phyloP scores from a whole-genome alignment of 306 rosid species.

The Castanea sativa region DNA sequence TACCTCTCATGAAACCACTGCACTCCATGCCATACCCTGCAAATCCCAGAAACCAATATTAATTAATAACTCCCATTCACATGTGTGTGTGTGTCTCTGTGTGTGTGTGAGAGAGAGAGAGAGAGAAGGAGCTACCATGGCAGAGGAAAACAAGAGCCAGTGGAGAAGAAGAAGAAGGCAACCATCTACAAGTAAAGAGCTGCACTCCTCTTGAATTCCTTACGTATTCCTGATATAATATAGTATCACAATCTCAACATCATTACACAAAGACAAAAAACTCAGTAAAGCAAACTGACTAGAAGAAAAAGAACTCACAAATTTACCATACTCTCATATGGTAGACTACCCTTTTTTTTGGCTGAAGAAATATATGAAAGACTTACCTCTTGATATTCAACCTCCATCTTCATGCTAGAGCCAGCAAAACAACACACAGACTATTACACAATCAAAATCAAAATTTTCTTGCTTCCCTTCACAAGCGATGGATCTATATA shows the following conservation, averaged over 20 bases:
- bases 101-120: not conserved
- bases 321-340: too few species aligned
- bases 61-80: conserved; percentile 1
- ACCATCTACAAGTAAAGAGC: conserved; percentile 83
- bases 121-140: conserved; percentile 48
- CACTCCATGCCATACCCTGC: conserved; percentile 98
- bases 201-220: conserved; percentile 64
- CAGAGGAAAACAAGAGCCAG: conserved; percentile 83
- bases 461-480: not conserved
- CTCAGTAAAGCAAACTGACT: not conserved
- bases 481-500: not conserved
- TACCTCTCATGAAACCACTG: conserved; percentile 94
- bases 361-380: too few species aligned
- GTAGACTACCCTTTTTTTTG: too few species aligned
- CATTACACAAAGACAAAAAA: not conserved
- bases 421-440: not conserved
- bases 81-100: not conserved
- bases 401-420: conserved; percentile 40
- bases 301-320: not conserved
- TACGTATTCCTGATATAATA: conserved; percentile 47
- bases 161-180: conserved; percentile 57
- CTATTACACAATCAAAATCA: not conserved
- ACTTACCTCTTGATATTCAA: conserved; percentile 56
- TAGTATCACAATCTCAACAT: not conserved
- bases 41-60: conserved; percentile 17